Evolutionary conservation across 495 filamentous ascomycete species (phyloP).

Genomic region (Staphylotrichum longicolle): DNA sequence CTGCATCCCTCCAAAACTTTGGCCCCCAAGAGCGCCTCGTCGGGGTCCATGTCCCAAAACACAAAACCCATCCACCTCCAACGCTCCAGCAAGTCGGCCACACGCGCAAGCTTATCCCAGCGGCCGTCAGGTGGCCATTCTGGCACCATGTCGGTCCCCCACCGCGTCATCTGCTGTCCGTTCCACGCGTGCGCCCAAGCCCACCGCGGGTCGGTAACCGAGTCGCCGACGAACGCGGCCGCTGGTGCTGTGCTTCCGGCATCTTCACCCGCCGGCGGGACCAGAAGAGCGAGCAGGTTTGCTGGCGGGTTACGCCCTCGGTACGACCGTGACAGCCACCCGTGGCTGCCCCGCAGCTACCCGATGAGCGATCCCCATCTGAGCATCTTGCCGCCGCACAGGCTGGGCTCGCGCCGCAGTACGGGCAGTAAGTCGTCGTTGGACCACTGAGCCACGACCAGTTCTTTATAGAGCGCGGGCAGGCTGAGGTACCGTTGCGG

Average conservation of each 20-base stretch:
- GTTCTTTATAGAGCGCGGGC: neutral
- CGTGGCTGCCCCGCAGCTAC: too few species aligned
- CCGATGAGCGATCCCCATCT: neutral
- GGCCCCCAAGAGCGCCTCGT: conserved; percentile 6
- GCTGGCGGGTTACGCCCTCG: too few species aligned
- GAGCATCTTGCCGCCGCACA: neutral
- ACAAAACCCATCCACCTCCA: conserved; percentile 7
- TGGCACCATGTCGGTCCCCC: conserved; percentile 3
- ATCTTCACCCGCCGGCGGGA: neutral
- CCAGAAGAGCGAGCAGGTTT: too few species aligned
- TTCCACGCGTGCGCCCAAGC: conserved; percentile 8
- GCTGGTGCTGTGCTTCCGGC: neutral
- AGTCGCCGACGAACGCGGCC: neutral
- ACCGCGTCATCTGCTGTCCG: neutral
- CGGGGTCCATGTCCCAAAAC: conserved; percentile 10
- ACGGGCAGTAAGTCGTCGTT: neutral
- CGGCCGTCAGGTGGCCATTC: neutral
- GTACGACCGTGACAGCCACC: too few species aligned
- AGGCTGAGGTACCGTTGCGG: neutral
- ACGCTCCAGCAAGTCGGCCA: neutral
- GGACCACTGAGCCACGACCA: neutral
- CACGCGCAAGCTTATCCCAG: neutral
- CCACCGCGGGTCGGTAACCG: conserved; percentile 5
- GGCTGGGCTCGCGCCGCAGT: neutral
- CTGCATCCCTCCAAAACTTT: conserved; percentile 8